A percentile compares a stretch with the other conserved stretches of the same genome.
phyloP scores from a whole-genome alignment of 805 yeast genomes.

The Wickerhamiella kazuoi region DNA sequence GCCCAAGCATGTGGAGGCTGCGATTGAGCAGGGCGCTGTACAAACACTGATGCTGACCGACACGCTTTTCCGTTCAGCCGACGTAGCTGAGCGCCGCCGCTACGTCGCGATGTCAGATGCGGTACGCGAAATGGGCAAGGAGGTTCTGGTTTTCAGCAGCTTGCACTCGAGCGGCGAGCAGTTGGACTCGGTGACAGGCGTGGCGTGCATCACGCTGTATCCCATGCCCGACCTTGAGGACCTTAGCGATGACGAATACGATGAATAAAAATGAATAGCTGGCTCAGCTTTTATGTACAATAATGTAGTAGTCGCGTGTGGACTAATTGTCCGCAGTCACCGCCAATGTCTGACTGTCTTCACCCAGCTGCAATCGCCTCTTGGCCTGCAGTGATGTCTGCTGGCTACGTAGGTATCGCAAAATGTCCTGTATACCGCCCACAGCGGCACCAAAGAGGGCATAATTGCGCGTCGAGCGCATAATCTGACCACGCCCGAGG shows the following conservation, averaged over 20 bases:
- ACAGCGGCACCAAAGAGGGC: slow-evolving; percentile 37
- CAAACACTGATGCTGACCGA: slow-evolving; percentile 63
- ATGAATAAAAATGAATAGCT: neutral
- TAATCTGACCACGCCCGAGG: slow-evolving; percentile 16
- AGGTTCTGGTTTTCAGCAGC: slow-evolving; percentile 62
- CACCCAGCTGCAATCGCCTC: no score
- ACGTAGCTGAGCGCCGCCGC: slow-evolving; percentile 45
- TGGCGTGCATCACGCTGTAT: slow-evolving; percentile 71
- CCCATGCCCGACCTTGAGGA: slow-evolving; percentile 54
- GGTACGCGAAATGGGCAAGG: slow-evolving; percentile 57
- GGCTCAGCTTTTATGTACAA: neutral
- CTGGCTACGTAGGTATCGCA: slow-evolving; percentile 28
- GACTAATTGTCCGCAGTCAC: no score
- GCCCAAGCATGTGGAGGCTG: slow-evolving; percentile 54
- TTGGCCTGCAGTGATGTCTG: no score
- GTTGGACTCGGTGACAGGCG: slow-evolving; percentile 72
- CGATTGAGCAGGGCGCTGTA: slow-evolving; percentile 63
- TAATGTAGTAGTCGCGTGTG: neutral
- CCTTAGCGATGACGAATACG: slow-evolving; percentile 34
- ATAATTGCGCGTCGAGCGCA: slow-evolving; percentile 29
- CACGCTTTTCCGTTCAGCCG: slow-evolving; percentile 58
- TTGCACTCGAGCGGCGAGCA: slow-evolving; percentile 83
- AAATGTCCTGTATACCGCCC: slow-evolving; percentile 51
- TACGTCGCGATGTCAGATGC: slow-evolving; percentile 50
- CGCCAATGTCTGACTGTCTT: no score